Base-by-base conservation (phyloP, 768 basidiomycete genomes). In the Tylopilus plumbeoviolaceoides region DNA sequence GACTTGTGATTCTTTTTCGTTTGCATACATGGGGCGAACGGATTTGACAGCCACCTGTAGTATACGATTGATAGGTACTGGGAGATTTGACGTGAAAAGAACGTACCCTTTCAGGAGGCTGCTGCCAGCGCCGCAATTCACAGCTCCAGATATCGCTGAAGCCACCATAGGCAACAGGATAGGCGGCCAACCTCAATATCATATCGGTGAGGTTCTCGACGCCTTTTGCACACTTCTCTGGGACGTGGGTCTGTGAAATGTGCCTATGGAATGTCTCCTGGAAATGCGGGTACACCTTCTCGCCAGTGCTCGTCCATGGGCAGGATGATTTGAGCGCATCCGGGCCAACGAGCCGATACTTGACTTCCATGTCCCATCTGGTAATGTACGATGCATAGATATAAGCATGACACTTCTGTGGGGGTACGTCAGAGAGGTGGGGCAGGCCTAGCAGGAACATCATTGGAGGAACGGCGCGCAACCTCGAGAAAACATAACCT, bases 81-180 rank as follows among this genome's bases (percentile, higher is more conserved):
- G 7, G 7, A 30, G 4, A 30, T 30, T 3, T 45, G 27, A 35
- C 30, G 17, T 8, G 17, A 1, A 20, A 18, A 50, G 18, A 25
- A 53, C 64, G 14, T 7, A 68, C 63, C 52, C 28, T 58, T 28
- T 41, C 0, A 5, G 42, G 39, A 47, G 51, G 49, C 35, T 5
- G 28, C 2, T 31, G 43, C 12, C n/a, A 17, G 30, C 2, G 0
- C 35, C 8, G 39, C 27, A 61, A 38, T 17, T 33, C n/a, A 20
- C 68, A 70, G 5, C 48, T 35, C 66, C 68, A 67, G 48, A 67
- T 41, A 3, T 67, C 66, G 17, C 66, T 70, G 54, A 70, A 68
- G 21, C 66, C 68, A 1, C 66, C 66, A 36, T 59, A 53, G 0
- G 66, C 68, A 0, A 28, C 53, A 28, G 68, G 68, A 50, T 67